These are phyloP conservation scores for Ceratocystis lukuohia DNA, from an alignment of 2,329 filamentous ascomycete species.

Conservation along the genomic window DNA sequence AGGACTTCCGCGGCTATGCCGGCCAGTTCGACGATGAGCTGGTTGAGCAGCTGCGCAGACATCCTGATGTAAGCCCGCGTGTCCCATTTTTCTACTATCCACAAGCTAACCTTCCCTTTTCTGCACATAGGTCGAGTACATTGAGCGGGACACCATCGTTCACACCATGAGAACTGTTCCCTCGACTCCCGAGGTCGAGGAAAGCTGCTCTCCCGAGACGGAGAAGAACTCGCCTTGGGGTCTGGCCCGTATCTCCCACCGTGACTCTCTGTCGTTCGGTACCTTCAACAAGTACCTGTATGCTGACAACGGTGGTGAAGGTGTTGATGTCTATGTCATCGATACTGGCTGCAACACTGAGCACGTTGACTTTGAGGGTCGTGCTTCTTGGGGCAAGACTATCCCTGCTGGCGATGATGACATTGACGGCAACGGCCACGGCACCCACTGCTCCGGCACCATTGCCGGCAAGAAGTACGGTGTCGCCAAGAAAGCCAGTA, in stretches of 20 bases:
- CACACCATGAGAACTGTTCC: conserved; percentile 51
- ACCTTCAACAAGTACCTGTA: conserved; percentile 99
- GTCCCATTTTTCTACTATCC: background rate
- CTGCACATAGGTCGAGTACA: conserved; percentile 69
- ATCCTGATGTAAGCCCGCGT: conserved; percentile 73
- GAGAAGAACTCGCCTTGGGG: conserved; percentile 98
- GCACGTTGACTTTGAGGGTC: conserved; percentile 94
- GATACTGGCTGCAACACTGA: conserved; percentile 91
- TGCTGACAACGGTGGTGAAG: conserved; percentile 77
- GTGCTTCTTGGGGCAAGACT: conserved; percentile 93
- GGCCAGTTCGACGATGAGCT: conserved; percentile 89
- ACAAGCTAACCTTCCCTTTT: too few species aligned
- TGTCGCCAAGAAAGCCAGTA: conserved; percentile 95
- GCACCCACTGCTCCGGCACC: conserved; percentile 97
- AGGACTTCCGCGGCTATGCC: conserved; percentile 75
- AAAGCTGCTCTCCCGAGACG: conserved; percentile 41
- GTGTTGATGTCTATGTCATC: conserved; percentile 96
- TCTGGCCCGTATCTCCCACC: conserved; percentile 93
- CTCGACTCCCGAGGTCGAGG: conserved; percentile 26
- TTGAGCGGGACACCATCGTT: conserved; percentile 89
- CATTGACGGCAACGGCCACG: conserved; percentile 91
- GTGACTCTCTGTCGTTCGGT: conserved; percentile 70
- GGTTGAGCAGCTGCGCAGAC: conserved; percentile 85
- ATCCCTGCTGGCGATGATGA: conserved; percentile 76
- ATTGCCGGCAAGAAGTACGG: conserved; percentile 97